phyloP scores from a whole-genome alignment of 116 monocot species.

The Cymodocea nodosa region DNA sequence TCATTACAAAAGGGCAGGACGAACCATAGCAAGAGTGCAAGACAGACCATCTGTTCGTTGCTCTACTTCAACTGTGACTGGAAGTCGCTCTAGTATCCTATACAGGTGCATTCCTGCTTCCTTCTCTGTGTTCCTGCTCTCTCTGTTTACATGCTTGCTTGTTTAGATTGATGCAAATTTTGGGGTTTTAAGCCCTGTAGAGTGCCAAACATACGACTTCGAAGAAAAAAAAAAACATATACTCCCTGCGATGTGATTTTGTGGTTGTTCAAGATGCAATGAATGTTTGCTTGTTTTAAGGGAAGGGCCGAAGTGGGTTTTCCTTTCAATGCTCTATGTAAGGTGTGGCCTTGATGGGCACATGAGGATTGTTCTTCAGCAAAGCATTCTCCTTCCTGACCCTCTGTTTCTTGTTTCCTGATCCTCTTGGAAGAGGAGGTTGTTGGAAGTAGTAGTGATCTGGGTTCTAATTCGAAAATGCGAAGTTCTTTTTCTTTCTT shows the following conservation, averaged over 20 bases:
- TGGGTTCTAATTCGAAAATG: neutral
- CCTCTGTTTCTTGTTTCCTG: neutral
- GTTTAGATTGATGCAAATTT: neutral
- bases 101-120: neutral
- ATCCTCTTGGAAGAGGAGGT: neutral
- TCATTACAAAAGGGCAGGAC: conserved; percentile 2
- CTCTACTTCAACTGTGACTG: neutral
- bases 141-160: neutral
- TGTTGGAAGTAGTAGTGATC: neutral
- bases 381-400: neutral
- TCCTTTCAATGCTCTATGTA: too few relatives aligned
- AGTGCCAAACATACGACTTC: too few relatives aligned
- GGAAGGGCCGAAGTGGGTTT: too few relatives aligned
- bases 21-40: too few relatives aligned
- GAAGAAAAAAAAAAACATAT: too few relatives aligned
- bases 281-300: neutral
- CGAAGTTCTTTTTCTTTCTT: too few relatives aligned
- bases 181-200: neutral
- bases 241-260: neutral
- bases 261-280: neutral
- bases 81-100: neutral
- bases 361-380: neutral
- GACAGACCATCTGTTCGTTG: neutral
- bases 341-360: neutral
- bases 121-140: neutral